Base-by-base conservation (phyloP, 1,284 basidiomycete genomes). In the Coriolopsis trogii region DNA sequence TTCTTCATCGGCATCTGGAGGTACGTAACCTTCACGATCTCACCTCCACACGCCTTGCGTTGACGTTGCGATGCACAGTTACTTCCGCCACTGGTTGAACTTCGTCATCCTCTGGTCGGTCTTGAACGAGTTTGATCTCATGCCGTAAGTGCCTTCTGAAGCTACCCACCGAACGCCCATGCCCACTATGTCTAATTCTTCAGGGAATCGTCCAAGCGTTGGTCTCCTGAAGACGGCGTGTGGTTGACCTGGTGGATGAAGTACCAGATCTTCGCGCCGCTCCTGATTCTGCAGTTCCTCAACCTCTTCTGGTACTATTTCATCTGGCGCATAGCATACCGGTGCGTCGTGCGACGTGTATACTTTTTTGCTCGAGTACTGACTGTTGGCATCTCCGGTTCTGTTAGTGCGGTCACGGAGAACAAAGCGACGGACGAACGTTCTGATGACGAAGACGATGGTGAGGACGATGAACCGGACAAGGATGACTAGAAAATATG, bases 51-150 rank as follows among this genome's bases (percentile, higher is more conserved):
- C n/a, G n/a, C n/a, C n/a, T n/a, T n/a, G n/a, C n/a, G n/a, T n/a
- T n/a, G n/a, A n/a, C n/a, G n/a, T n/a, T n/a, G n/a, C n/a, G n/a
- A n/a, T n/a, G n/a, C n/a, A 20, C 64, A 95, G 92, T 4, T 99
- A 99, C 71, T 94, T 97, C 81, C 91, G 97, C 1, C 95, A 98
- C 69, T 98, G 91, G 68, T 77, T 97, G 28, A 98, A 98, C 69
- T 70, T 96, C 36, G 73, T 78, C 44, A 97, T 99, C 20, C 80
- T 99, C 24, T 89, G 81, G 75, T 95, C 93, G 1, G 90, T 98
- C 1, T 95, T 87, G 85, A 76, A 68, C 28, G 82, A 99, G 65
- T 93, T 85, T 56, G 80, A 91, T 49, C 72, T 89, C 13, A 79
- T 93, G 52, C 92, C 91, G 90, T 93, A 65, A 52, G 91, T 80